phyloP scores from a whole-genome alignment of 169 alveolate species.

The Plasmodium berghei region DNA sequence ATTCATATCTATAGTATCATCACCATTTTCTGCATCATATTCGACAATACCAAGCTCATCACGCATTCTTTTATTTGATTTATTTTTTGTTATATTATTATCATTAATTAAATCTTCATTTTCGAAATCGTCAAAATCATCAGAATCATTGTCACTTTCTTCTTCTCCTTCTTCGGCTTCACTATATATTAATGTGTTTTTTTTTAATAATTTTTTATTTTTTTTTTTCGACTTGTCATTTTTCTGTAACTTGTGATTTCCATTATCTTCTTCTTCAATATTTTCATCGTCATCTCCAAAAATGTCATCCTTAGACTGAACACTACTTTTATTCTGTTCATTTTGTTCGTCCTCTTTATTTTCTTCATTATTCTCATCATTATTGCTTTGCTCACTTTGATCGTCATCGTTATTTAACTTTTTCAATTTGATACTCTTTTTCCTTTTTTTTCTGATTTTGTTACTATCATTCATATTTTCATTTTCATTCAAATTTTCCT shows the following conservation, averaged over 20 bases:
- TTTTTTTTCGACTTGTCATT: constrained; percentile 2
- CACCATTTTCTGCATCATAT: constrained; percentile 8
- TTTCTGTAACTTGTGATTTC: not conserved
- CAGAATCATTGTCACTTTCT: not conserved
- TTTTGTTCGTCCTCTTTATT: not conserved
- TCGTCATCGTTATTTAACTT: not conserved
- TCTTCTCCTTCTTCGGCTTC: constrained; percentile 1
- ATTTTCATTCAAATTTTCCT: not conserved
- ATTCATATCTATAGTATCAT: constrained; percentile 7
- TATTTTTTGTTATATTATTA: constrained; percentile 18
- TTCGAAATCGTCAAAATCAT: not conserved
- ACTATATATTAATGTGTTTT: constrained; percentile 1
- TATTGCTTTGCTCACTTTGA: not conserved
- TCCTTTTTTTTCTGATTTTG: not conserved
- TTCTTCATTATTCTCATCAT: not conserved
- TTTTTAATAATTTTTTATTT: constrained; percentile 16
- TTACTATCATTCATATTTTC: not conserved
- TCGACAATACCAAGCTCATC: not conserved
- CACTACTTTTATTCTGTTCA: not conserved
- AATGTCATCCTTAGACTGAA: not conserved
- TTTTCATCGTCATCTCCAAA: not conserved
- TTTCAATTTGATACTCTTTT: not conserved
- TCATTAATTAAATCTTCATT: not conserved
- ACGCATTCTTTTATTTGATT: not conserved
- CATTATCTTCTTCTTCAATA: not conserved